Conservation (phyloP, 2,329 filamentous ascomycete genomes). For the Tolypocladium guangdongense region DNA sequence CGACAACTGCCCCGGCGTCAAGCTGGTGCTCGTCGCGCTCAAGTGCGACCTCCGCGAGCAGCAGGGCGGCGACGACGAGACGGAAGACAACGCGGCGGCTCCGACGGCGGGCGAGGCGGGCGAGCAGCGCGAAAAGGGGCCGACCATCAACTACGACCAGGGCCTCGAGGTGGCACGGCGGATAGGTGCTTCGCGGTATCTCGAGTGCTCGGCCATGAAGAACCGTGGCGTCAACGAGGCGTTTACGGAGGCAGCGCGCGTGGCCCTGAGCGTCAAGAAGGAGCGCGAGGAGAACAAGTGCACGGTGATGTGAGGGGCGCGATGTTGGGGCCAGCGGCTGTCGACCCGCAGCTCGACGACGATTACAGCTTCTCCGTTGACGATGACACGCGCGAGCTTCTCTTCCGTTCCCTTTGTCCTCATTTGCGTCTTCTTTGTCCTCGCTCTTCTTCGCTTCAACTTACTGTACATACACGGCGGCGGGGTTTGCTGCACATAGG, state of each 20-base stretch:
- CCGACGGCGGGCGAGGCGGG: conserved; percentile 7
- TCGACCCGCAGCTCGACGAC: neutral
- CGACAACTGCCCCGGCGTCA: conserved; percentile 93
- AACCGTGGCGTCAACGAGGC: conserved; percentile 98
- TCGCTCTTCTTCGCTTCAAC: neutral
- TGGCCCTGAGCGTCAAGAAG: conserved; percentile 67
- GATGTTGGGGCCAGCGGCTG: neutral
- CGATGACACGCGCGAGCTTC: neutral
- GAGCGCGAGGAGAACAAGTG: conserved; percentile 53
- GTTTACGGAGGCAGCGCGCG: conserved; percentile 93
- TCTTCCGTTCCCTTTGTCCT: neutral
- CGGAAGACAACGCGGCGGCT: conserved; percentile 34
- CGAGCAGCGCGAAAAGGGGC: conserved; percentile 46
- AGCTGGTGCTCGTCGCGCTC: conserved; percentile 86
- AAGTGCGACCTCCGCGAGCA: conserved; percentile 93
- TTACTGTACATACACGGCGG: neutral
- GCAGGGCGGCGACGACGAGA: conserved; percentile 59
- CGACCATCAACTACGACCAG: conserved; percentile 81
- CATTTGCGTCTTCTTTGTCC: neutral
- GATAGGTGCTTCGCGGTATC: conserved; percentile 86
- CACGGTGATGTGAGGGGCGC: conserved; percentile 40
- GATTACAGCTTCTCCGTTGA: neutral
- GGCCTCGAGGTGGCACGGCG: conserved; percentile 83
- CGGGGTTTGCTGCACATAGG: neutral
- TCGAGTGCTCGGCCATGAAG: conserved; percentile 97